A percentile compares a stretch with the other conserved stretches of the same genome.
These are phyloP conservation scores for Puccinia triticina DNA, from an alignment of 1,284 basidiomycete genomes.

Conservation along the genomic window DNA sequence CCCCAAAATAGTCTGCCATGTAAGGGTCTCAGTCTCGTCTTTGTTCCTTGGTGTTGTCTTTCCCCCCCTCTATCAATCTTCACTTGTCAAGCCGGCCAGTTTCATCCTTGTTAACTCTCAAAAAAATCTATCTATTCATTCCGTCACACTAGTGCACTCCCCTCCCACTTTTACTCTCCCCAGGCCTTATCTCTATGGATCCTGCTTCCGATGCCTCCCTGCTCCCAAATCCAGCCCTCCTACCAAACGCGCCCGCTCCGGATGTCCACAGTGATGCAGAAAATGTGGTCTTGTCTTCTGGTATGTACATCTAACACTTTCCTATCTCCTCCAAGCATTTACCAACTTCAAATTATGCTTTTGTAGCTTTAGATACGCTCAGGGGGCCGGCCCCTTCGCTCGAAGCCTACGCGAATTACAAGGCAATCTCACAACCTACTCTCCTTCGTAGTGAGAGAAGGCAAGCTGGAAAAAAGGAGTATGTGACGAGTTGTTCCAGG, in stretches of 20 bases:
- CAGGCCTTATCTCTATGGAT: not conserved
- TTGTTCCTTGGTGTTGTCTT: not conserved
- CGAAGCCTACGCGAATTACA: conserved; percentile 4
- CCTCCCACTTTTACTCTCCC: too few relatives aligned
- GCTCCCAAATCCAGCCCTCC: not conserved
- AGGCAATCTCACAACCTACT: not conserved
- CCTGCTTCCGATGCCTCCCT: not conserved
- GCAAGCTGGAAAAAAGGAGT: conserved; percentile 12
- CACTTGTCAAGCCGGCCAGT: too few relatives aligned
- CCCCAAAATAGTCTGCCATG: not conserved
- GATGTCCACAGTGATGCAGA: not conserved
- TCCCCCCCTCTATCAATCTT: too few relatives aligned
- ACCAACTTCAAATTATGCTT: not conserved
- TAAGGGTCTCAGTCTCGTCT: not conserved
- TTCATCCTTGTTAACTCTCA: too few relatives aligned
- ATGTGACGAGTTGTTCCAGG: too few relatives aligned
- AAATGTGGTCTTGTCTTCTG: not conserved
- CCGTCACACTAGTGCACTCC: too few relatives aligned
- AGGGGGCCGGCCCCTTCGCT: conserved; percentile 14
- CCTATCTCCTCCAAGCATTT: not conserved
- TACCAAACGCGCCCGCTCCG: not conserved
- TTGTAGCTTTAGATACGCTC: not conserved
- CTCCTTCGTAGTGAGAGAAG: conserved; percentile 12
- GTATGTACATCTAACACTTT: not conserved
- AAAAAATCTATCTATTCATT: not conserved